Evolutionary conservation across 257 asterid species (phyloP), one percentile per base, ranked within the genome.

Genomic region (Parsonsia alboflavescens): DNA sequence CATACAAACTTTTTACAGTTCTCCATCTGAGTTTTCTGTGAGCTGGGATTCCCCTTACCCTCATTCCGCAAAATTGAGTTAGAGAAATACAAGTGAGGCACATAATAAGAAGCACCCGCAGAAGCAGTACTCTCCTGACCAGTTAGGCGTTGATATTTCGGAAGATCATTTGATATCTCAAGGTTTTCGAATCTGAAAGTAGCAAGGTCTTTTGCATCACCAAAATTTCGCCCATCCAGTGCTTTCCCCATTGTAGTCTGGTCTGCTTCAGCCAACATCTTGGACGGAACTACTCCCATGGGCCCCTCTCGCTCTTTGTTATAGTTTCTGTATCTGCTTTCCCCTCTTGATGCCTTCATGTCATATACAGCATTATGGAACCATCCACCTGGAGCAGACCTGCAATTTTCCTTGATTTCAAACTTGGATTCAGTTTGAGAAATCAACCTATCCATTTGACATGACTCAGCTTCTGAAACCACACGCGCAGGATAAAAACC

Each of bases 81-180:
- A n/a, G 82, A 49, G 73, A 76, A 85, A 78, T 69, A 82, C 8
- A 75, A 77, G 75, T 86, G 93, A 64, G 91, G 86, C 4, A 82
- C 80, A 76, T 21, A 69, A 77, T n/a, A n/a, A 17, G 85, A 82
- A 61, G 19, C 71, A 42, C 49, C 69, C 39, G 13, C 9, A 56
- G 82, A 53, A 67, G 45, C 57, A 68, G 45, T 46, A 36, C 73
- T 70, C 77, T 72, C 81, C 52, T 76, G 54, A 64, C 50, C 65
- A 71, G 45, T 71, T 69, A 80, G 72, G 81, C 22, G 67, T 61
- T 74, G 39, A 33, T 16, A 4, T 44, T 65, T 41, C 12, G 79
- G 79, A 5, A n/a, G n/a, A 72, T 66, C 64, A 61, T 22, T 28
- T 28, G 83, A 72, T 42, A 70, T 33, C 36, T 62, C 71, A 22